phyloP scores from a whole-genome alignment of 495 filamentous ascomycete genomes.

The Aspergillus mulundensis region DNA sequence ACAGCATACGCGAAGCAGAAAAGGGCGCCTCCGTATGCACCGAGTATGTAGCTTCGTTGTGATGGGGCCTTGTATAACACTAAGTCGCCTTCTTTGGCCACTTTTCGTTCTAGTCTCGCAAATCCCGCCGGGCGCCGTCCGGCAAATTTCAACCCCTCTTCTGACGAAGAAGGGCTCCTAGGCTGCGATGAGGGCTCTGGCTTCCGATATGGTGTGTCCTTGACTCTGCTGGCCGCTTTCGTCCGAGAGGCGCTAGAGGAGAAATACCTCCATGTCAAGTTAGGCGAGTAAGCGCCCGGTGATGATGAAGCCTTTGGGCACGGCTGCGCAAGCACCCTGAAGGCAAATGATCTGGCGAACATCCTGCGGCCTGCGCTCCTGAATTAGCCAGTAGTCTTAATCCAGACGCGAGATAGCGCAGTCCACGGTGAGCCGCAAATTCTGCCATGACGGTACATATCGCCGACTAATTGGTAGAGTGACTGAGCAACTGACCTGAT shows the following conservation, averaged over 20 bases:
- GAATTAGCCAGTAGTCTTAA: slow-evolving; percentile 4
- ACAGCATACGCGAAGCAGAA: slow-evolving; percentile 57
- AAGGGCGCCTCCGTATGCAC: slow-evolving; percentile 49
- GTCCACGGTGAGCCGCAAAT: background rate
- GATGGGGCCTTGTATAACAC: slow-evolving; percentile 59
- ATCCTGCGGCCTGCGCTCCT: slow-evolving; percentile 19
- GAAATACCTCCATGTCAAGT: slow-evolving; percentile 31
- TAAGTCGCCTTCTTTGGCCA: slow-evolving; percentile 35
- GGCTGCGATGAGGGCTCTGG: slow-evolving; percentile 13
- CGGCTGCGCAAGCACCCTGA: slow-evolving; percentile 27
- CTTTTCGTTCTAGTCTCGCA: slow-evolving; percentile 33
- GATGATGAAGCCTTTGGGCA: slow-evolving; percentile 21
- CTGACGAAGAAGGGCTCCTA: slow-evolving; percentile 1
- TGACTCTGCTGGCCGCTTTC: slow-evolving; percentile 16
- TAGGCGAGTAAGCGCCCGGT: slow-evolving; percentile 10
- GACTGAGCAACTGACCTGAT: background rate
- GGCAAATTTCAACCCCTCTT: slow-evolving; percentile 26
- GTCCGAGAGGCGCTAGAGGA: slow-evolving; percentile 28
- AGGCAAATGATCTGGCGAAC: slow-evolving; percentile 29
- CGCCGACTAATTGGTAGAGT: background rate
- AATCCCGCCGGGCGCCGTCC: slow-evolving; percentile 24
- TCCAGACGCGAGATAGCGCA: background rate
- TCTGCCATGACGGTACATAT: background rate
- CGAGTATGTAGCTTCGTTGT: slow-evolving; percentile 53
- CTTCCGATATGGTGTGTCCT: slow-evolving; percentile 1